Evolutionary conservation across 1,284 basidiomycete genomes (phyloP), one percentile per base, ranked within the genome.

Genomic region (Apiotrichum gracile): DNA sequence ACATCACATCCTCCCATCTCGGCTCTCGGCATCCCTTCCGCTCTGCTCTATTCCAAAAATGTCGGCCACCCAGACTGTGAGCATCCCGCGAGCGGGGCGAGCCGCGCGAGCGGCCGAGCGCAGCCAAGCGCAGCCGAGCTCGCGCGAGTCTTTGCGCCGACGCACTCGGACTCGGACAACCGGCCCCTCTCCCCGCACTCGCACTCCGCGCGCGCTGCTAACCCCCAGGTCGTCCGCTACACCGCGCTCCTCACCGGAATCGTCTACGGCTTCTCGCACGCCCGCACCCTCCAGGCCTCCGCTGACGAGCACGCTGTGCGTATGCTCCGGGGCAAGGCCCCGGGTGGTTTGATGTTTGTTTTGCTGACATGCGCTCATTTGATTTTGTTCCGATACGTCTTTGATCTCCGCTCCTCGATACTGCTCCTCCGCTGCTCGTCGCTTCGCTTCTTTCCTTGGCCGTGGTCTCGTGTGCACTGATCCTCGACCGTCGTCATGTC

Each of bases 151-250:
- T n/a, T 22, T 13, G 27, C 17, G 21, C 4, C 16, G n/a, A 24
- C 35, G 19, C 24, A 12, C 13, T n/a, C 22, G 50, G 35, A 43
- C 24, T 46, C 49, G 43, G 33, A 9, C 10, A 9, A 17, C 25
- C 24, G 45, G 7, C 38, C 21, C 38, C n/a, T 19, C 6, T 40
- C 40, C 5, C 25, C 16, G 2, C 24, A 7, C 22, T 42, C 16
- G 21, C 13, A 14, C 13, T 16, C 5, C n/a, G n/a, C n/a, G n/a
- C n/a, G n/a, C n/a, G n/a, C n/a, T n/a, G n/a, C n/a, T n/a, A n/a
- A n/a, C n/a, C n/a, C 17, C n/a, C 66, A 98, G 94, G 93, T 97
- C 73, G 88, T 88, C 69, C 90, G 94, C 68, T 98, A 97, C 78
- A 86, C 91, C 35, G 92, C 94, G 49, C 84, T 98, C 63, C 78